These are phyloP conservation scores for Petunia hybrid DNA, from an alignment of 305 asterid species.

Conservation along the genomic window DNA sequence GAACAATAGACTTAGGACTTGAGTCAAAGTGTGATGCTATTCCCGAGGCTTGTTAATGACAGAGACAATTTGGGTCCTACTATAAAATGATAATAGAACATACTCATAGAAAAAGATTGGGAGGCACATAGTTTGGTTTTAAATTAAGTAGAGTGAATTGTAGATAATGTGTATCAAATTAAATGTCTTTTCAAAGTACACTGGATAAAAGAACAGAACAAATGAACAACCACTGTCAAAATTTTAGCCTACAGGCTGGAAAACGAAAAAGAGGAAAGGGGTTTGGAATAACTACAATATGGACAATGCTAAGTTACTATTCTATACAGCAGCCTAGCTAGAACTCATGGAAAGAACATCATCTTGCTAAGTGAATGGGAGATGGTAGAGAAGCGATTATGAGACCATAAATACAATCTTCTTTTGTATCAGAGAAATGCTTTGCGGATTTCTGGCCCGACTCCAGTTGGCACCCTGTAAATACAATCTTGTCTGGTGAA, in stretches of 20 bases:
- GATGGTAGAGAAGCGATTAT: neutral
- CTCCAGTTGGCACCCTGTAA: neutral
- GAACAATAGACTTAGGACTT: too few species aligned
- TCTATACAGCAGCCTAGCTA: neutral
- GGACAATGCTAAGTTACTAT: neutral
- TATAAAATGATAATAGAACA: too few species aligned
- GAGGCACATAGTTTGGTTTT: neutral
- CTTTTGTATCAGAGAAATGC: neutral
- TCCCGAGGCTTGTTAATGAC: too few species aligned
- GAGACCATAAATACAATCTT: neutral
- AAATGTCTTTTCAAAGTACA: neutral
- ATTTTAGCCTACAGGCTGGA: neutral
- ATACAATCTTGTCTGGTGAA: constrained; percentile 4
- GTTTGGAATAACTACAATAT: neutral
- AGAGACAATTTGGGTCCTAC: too few species aligned
- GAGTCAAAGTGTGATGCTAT: too few species aligned
- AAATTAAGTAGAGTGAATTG: neutral
- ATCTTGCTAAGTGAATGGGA: neutral
- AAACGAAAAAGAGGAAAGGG: neutral
- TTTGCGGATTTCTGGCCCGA: neutral
- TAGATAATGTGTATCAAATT: neutral
- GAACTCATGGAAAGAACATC: neutral
- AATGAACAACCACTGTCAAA: neutral
- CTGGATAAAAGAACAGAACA: neutral
- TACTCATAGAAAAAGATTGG: too few species aligned